These are phyloP conservation scores for Schizothecium vesticola DNA, from an alignment of 495 filamentous ascomycete genomes.

Conservation along the genomic window DNA sequence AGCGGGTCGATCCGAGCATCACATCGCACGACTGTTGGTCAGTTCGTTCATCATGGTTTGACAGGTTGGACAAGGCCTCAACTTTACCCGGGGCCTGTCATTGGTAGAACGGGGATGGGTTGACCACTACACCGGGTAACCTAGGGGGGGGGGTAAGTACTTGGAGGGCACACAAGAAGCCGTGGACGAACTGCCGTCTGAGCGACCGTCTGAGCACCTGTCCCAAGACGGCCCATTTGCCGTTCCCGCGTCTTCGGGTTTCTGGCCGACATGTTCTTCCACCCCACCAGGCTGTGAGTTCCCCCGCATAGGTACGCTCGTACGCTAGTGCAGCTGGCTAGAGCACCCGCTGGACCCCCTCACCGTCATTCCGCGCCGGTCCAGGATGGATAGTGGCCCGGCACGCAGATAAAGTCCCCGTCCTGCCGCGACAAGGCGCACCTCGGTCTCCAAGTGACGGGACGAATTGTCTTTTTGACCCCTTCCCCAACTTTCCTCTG, in stretches of 20 bases:
- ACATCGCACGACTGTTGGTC: background rate
- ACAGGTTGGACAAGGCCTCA: background rate
- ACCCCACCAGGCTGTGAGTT: background rate
- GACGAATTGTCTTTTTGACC: background rate
- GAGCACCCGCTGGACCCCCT: background rate
- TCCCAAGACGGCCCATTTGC: background rate
- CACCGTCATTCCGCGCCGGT: background rate
- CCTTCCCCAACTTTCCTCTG: background rate
- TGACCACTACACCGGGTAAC: background rate
- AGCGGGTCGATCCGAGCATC: background rate
- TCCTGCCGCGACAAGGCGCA: background rate
- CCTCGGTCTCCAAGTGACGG: background rate
- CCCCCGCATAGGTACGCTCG: background rate
- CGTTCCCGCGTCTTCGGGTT: background rate
- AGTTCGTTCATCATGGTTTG: background rate
- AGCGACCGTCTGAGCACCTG: background rate
- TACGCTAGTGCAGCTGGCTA: background rate
- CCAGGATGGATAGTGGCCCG: background rate
- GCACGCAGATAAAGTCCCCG: background rate
- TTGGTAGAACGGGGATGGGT: background rate
- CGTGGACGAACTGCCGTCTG: background rate
- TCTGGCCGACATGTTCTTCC: background rate
- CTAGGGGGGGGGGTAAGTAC: background rate
- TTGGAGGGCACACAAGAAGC: background rate
- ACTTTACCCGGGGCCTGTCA: conserved; percentile 15